Evolutionary conservation across 768 basidiomycete species (phyloP).

Genomic region (Kwoniella mangroviensis): DNA sequence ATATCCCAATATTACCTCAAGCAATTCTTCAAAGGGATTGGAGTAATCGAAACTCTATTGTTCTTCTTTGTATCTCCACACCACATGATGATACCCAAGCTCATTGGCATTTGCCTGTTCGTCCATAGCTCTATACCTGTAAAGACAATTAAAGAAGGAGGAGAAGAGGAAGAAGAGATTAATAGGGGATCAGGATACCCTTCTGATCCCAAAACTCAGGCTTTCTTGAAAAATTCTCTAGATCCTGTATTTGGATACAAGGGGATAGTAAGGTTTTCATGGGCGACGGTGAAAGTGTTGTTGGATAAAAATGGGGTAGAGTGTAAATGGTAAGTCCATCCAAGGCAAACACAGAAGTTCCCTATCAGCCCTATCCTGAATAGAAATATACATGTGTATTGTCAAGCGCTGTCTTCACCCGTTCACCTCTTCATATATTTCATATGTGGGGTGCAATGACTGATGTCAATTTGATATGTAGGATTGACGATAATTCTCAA

Average conservation of each 20-base stretch:
- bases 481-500: conserved; percentile 79
- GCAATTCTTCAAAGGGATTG: no score
- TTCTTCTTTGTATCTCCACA: background rate
- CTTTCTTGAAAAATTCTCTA: conserved; percentile 75
- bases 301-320: conserved; percentile 78
- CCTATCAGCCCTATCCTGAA: no score
- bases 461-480: conserved; percentile 49
- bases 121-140: background rate
- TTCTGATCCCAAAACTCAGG: conserved; percentile 91
- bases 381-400: no score
- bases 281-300: conserved; percentile 86
- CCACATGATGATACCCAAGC: background rate
- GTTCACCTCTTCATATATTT: conserved; percentile 7
- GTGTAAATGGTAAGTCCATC: conserved; percentile 72
- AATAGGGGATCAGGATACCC: conserved; percentile 86
- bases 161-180: conserved; percentile 27
- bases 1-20: background rate
- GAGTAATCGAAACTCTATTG: no score
- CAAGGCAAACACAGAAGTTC: no score
- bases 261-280: conserved; percentile 86
- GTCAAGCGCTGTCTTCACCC: background rate
- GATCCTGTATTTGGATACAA: conserved; percentile 93
- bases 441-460: no score
- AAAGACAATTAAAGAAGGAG: background rate
- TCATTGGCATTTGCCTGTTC: no score